Evolutionary conservation across 192 early-diverging fungal genomes (phyloP).

Genomic region (Geranomyces variabilis): DNA sequence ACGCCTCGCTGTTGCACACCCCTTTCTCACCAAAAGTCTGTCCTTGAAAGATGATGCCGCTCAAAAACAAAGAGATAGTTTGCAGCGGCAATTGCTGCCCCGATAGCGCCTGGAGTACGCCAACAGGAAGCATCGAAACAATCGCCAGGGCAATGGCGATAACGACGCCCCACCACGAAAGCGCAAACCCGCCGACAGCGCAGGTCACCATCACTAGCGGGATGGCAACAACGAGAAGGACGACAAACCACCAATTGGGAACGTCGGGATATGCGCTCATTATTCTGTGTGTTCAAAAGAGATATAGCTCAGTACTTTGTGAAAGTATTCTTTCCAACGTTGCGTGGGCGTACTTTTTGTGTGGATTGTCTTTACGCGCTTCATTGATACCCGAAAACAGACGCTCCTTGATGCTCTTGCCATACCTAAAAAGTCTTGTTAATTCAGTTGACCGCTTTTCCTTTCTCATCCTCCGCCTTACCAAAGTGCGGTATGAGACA

Average conservation of each 20-base stretch:
- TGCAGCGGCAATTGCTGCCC: conserved; percentile 68
- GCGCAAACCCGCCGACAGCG: conserved; percentile 56
- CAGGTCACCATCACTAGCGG: conserved; percentile 53
- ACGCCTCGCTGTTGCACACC: not conserved
- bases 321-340: not conserved
- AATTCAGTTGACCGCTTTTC: not conserved
- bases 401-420: conserved; percentile 55
- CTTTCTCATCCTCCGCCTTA: not conserved
- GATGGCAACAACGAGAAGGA: conserved; percentile 48
- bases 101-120: conserved; percentile 79
- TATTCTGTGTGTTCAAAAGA: conserved; percentile 39
- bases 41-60: conserved; percentile 18
- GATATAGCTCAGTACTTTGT: not conserved
- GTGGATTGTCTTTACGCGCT: not conserved
- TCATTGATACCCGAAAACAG: conserved; percentile 25
- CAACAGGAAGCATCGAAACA: conserved; percentile 55
- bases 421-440: conserved; percentile 36
- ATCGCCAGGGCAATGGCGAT: conserved; percentile 30
- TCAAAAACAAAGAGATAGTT: conserved; percentile 23
- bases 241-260: conserved; percentile 65
- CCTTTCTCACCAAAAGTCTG: conserved; percentile 12
- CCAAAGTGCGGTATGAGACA: conserved; percentile 33
- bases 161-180: conserved; percentile 75
- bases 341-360: no score
- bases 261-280: conserved; percentile 78